Evolutionary conservation across 176 grass and related monocot genomes (phyloP).

Genomic region (Raddia distichophylla): DNA sequence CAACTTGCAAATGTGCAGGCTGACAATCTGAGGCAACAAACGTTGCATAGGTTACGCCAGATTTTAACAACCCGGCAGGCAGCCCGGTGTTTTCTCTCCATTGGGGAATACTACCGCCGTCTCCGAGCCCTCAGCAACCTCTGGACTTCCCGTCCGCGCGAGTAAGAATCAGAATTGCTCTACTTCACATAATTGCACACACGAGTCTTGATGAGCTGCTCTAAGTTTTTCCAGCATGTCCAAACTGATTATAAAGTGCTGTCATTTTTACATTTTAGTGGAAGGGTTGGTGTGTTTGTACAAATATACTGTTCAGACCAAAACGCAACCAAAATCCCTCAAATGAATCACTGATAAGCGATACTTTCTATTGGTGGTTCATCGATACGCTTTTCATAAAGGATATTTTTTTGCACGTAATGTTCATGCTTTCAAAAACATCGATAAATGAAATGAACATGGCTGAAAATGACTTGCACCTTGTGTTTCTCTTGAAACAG

Average conservation of each 20-base stretch:
- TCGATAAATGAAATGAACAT: slow-evolving; percentile 10
- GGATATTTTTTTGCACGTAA: background rate
- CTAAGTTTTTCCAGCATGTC: background rate
- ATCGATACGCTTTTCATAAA: background rate
- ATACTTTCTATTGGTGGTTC: slow-evolving; percentile 17
- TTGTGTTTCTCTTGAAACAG: slow-evolving; percentile 36
- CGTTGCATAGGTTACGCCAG: slow-evolving; percentile 76
- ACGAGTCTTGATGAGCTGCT: background rate
- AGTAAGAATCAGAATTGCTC: slow-evolving; percentile 61
- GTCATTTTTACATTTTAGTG: background rate
- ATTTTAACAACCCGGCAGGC: slow-evolving; percentile 72
- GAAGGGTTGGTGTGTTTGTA: background rate
- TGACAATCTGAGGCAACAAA: slow-evolving; percentile 89
- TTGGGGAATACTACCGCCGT: slow-evolving; percentile 87
- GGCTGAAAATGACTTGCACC: slow-evolving; percentile 32
- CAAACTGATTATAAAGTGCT: background rate
- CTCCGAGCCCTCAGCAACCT: slow-evolving; percentile 90
- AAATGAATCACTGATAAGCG: slow-evolving; percentile 8
- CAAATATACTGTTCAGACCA: background rate
- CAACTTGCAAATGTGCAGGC: slow-evolving; percentile 62
- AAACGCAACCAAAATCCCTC: background rate
- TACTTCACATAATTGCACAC: background rate
- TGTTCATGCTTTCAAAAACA: background rate
- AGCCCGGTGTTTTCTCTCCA: slow-evolving; percentile 78
- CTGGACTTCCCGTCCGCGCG: slow-evolving; percentile 78